Evolutionary conservation across 208 protist genomes (phyloP), one percentile per base, ranked within the genome.

Genomic region (Acanthamoeba polyphaga): DNA sequence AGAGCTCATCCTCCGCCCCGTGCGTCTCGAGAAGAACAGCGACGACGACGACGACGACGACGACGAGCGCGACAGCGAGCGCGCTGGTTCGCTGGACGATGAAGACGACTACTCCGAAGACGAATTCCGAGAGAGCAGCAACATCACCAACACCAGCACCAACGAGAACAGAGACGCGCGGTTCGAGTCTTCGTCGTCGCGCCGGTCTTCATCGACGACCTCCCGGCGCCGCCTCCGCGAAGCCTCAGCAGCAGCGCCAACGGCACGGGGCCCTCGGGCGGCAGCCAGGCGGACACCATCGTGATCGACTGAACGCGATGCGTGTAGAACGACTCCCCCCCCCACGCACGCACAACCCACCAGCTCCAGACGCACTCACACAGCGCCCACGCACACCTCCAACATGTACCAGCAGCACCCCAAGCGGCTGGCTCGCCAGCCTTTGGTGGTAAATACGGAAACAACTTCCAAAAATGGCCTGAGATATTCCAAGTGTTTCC

Each of bases 201-300:
- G 19, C 17, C 10, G n/a, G n/a, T 70, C n/a, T 70, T 70, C 64
- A 70, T 70, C 64, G 64, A 70, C 22, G 64, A 70, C 27, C 64
- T 8, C 27, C 60, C 13, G 60, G 60, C 60, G 38, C 60, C 13
- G 60, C 60, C 19, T 64, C 64, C 19, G 64, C 64, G 64, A 70
- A 24, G 27, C 22, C 64, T 32, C n/a, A 2, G 27, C 5, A 32
- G 19, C 64, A 32, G n/a, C 64, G n/a, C n/a, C 64, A 70, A 70
- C 22, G 64, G 60, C 60, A 15, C 19, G 8, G 27, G n/a, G 5
- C 64, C 27, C 72, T 38, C 70, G 27, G 72, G 72, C n/a, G 9
- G n/a, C 34, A 82, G 72, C 38, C 72, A 82, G 22, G 72, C n/a
- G 72, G 72, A 82, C 72, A 82, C 72, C 34, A 82, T 82, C 72